Conservation (phyloP, 768 basidiomycete genomes). For the Trametes punicea region DNA sequence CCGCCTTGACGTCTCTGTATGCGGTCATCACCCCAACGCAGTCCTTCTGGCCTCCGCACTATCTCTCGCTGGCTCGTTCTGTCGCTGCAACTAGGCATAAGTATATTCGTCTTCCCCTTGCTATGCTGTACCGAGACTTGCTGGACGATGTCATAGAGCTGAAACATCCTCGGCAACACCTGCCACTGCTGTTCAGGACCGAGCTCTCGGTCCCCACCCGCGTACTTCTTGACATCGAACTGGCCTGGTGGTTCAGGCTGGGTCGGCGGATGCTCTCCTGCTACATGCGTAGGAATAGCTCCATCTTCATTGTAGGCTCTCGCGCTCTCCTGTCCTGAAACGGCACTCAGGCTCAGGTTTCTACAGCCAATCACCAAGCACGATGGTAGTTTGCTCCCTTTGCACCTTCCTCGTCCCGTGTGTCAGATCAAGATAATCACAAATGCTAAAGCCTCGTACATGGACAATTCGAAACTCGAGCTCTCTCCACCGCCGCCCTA, state of each 20-base stretch:
- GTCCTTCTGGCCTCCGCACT: slow-evolving; percentile 20
- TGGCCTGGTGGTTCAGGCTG: slow-evolving; percentile 9
- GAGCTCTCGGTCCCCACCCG: neutral
- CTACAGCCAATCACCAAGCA: neutral
- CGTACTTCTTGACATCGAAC: slow-evolving; percentile 8
- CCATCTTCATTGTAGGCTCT: neutral
- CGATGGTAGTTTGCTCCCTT: neutral
- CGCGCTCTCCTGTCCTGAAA: neutral
- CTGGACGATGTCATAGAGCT: slow-evolving; percentile 14
- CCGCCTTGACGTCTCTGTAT: slow-evolving; percentile 7
- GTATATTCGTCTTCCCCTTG: slow-evolving; percentile 4
- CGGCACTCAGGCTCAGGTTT: neutral
- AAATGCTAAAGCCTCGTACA: neutral
- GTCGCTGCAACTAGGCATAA: neutral
- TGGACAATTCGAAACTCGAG: neutral
- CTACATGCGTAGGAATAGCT: neutral
- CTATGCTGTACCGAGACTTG: slow-evolving; percentile 5
- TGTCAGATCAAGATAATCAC: neutral
- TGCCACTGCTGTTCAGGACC: slow-evolving; percentile 6
- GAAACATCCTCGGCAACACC: slow-evolving; percentile 1
- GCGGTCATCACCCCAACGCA: slow-evolving; percentile 18
- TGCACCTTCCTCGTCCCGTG: no score
- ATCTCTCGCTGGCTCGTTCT: slow-evolving; percentile 6
- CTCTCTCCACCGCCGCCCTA: slow-evolving; percentile 6
- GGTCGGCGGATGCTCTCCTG: neutral